These are phyloP conservation scores for Leishmania lainsoni DNA, from an alignment of 208 protist species.

Conservation along the genomic window DNA sequence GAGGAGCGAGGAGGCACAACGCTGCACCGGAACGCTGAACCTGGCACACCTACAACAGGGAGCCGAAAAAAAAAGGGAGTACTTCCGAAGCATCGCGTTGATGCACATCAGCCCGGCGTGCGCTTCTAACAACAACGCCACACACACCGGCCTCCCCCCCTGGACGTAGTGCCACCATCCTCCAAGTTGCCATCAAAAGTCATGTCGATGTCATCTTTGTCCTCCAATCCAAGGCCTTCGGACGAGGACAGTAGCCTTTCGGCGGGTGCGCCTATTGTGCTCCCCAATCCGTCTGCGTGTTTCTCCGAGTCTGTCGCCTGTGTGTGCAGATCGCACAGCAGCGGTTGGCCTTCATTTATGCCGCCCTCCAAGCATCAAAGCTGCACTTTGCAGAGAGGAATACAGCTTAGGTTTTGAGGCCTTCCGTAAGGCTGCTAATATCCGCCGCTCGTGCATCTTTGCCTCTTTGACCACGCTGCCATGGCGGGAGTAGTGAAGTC, in stretches of 20 bases:
- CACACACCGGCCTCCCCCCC: not conserved
- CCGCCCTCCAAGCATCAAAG: not conserved
- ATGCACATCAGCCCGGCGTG: not conserved
- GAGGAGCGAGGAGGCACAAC: conserved; percentile 24
- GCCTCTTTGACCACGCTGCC: too few relatives aligned
- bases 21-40: conserved; percentile 6
- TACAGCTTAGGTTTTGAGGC: too few relatives aligned
- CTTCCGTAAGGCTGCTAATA: too few relatives aligned
- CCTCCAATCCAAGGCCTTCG: not conserved
- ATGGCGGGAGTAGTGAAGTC: too few relatives aligned
- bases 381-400: not conserved
- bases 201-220: not conserved
- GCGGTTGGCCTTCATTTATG: not conserved
- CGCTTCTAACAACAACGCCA: not conserved
- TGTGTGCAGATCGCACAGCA: not conserved
- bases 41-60: not conserved
- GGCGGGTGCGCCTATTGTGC: not conserved
- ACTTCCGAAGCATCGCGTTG: not conserved
- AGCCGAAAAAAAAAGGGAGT: not conserved
- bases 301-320: not conserved
- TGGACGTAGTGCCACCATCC: not conserved
- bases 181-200: not conserved
- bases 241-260: not conserved
- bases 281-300: not conserved
- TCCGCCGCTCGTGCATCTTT: too few relatives aligned